Conservation (phyloP, 148 eudicot species). For the Rhododendron ferrugineum region DNA sequence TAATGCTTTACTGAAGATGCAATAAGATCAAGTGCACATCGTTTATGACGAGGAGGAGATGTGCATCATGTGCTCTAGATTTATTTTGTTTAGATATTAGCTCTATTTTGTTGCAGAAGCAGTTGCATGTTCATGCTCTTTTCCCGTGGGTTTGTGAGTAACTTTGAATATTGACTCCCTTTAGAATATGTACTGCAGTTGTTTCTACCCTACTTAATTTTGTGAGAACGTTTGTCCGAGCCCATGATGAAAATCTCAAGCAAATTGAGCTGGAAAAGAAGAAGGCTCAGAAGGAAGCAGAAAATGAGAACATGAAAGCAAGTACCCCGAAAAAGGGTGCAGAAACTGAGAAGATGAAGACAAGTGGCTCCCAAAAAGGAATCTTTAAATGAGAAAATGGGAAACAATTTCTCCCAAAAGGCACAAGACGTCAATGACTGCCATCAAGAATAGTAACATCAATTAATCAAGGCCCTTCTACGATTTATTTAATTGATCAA, state of each 20-base stretch:
- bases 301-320: conserved; percentile 45
- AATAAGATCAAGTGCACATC: not conserved
- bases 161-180: not conserved
- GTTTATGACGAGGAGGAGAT: not conserved
- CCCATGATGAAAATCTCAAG: conserved; percentile 77
- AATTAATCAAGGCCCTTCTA: not conserved
- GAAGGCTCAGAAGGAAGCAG: conserved; percentile 68
- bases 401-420: conserved; percentile 8
- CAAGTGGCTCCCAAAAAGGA: conserved; percentile 14
- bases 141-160: not conserved
- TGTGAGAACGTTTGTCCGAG: conserved; percentile 63
- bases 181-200: conserved; percentile 37
- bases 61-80: not conserved
- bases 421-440: conserved; percentile 8
- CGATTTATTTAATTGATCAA: not conserved
- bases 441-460: not conserved
- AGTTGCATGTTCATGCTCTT: not conserved
- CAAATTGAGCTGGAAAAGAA: conserved; percentile 77
- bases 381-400: conserved; percentile 10
- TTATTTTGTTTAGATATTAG: not conserved
- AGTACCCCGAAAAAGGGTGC: conserved; percentile 11
- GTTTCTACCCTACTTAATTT: conserved; percentile 76
- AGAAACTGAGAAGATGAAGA: conserved; percentile 14
- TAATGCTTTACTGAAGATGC: not conserved
- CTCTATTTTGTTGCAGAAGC: not conserved